A percentile compares a stretch with the other conserved stretches of the same genome.
These are phyloP conservation scores for Candolleomyces eurysporus DNA, from an alignment of 768 basidiomycete species.

Conservation along the genomic window DNA sequence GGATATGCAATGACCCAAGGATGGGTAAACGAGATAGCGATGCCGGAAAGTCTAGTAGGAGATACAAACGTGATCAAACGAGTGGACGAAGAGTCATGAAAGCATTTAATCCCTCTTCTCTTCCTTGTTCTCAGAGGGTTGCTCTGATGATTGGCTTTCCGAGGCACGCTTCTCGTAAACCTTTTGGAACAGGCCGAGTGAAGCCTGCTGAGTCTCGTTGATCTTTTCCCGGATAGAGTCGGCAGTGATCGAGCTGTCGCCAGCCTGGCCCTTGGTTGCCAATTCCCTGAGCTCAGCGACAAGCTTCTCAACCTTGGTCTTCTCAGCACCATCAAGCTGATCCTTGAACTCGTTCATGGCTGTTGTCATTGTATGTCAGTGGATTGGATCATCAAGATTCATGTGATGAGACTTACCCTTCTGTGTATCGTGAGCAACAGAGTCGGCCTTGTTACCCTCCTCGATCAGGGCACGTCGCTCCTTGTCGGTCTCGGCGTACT, in stretches of 20 bases:
- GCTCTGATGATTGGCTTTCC: conserved; percentile 51
- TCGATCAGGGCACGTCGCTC: conserved; percentile 85
- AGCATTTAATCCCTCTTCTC: conserved; percentile 82
- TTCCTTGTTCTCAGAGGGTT: conserved; percentile 50
- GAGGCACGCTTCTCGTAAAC: conserved; percentile 91
- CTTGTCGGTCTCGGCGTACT: conserved; percentile 93
- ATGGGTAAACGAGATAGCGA: conserved; percentile 20
- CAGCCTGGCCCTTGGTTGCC: conserved; percentile 84
- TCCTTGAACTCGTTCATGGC: conserved; percentile 98
- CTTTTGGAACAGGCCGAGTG: conserved; percentile 97
- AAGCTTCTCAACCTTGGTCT: conserved; percentile 90
- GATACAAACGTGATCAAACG: conserved; percentile 9
- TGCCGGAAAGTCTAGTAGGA: conserved; percentile 4
- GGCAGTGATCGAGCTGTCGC: conserved; percentile 76
- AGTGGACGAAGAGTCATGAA: conserved; percentile 13
- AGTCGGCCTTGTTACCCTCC: conserved; percentile 95
- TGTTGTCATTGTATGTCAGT: conserved; percentile 24
- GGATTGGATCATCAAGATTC: background rate
- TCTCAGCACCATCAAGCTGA: conserved; percentile 88
- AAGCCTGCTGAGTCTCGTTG: conserved; percentile 91
- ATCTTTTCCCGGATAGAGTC: conserved; percentile 92
- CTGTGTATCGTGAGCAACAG: conserved; percentile 91
- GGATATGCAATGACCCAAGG: conserved; percentile 18
- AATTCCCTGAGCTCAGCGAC: conserved; percentile 86
- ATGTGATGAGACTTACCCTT: conserved; percentile 57